Evolutionary conservation across 2,329 filamentous ascomycete species (phyloP).

Genomic region (Ascochyta rabiei): DNA sequence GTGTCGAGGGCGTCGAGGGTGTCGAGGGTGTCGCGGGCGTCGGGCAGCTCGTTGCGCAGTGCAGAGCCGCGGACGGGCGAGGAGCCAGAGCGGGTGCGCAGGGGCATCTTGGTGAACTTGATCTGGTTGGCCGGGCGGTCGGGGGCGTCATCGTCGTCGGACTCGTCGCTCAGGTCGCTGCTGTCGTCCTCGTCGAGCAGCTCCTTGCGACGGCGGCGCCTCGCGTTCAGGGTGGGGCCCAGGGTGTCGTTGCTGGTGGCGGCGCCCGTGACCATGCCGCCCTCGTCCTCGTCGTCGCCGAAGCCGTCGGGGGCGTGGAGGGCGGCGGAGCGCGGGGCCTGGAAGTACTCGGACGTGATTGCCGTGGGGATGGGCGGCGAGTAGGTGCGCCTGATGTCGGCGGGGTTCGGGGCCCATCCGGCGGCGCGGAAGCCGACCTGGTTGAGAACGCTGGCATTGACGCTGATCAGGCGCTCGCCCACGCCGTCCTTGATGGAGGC

Average conservation of each 20-base stretch:
- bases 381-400: constrained; percentile 80
- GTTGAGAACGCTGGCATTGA: constrained; percentile 80
- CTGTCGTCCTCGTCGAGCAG: constrained; percentile 85
- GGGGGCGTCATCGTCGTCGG: constrained; percentile 74
- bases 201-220: constrained; percentile 71
- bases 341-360: constrained; percentile 83
- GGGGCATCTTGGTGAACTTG: constrained; percentile 94
- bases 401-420: constrained; percentile 76
- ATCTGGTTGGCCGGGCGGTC: constrained; percentile 80
- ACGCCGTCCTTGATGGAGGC: constrained; percentile 82
- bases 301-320: constrained; percentile 60
- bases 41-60: constrained; percentile 62
- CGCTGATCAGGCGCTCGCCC: constrained; percentile 80
- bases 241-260: constrained; percentile 69
- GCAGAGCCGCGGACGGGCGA: constrained; percentile 68
- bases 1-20: too few species aligned
- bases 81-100: constrained; percentile 83
- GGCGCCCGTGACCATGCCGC: constrained; percentile 71
- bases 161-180: constrained; percentile 83
- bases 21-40: constrained; percentile 32
- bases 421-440: constrained; percentile 82
- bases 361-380: constrained; percentile 86
- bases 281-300: constrained; percentile 74
- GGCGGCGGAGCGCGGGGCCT: constrained; percentile 67
- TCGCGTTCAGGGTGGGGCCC: constrained; percentile 67